Percentiles rank a stretch among this genome's conserved stretches.
Conservation (phyloP, 495 filamentous ascomycete species). For the Aspergillus ellipticus region DNA sequence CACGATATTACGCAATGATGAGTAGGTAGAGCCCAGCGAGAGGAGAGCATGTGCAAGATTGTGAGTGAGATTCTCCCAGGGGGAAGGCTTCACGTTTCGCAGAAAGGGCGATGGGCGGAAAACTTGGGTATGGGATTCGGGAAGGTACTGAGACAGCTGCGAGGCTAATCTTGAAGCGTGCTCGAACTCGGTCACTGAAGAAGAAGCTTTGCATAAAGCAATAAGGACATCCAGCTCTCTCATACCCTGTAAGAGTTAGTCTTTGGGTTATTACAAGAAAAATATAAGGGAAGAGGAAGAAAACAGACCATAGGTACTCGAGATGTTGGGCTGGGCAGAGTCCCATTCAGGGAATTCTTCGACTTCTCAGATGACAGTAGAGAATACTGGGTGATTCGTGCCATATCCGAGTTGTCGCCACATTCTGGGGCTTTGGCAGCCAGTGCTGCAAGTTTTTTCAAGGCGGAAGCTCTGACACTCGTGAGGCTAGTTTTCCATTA, state of each 20-base stretch:
- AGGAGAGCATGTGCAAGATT: slow-evolving; percentile 76
- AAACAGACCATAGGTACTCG: slow-evolving; percentile 50
- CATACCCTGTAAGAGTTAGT: slow-evolving; percentile 49
- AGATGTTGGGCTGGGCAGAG: slow-evolving; percentile 37
- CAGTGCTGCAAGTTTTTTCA: slow-evolving; percentile 65
- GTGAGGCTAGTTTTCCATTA: slow-evolving; percentile 25
- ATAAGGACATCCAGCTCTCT: slow-evolving; percentile 87
- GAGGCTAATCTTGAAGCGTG: slow-evolving; percentile 68
- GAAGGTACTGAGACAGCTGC: slow-evolving; percentile 76
- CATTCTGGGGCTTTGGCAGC: slow-evolving; percentile 53
- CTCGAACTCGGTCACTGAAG: slow-evolving; percentile 59
- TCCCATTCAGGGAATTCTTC: slow-evolving; percentile 38
- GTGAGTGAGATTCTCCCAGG: slow-evolving; percentile 81
- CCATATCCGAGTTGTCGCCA: slow-evolving; percentile 62
- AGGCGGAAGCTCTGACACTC: slow-evolving; percentile 57
- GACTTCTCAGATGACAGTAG: slow-evolving; percentile 24
- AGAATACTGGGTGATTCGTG: slow-evolving; percentile 56
- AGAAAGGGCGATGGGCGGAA: slow-evolving; percentile 80
- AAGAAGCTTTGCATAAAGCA: slow-evolving; percentile 82
- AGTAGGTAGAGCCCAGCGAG: slow-evolving; percentile 66
- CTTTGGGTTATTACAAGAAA: not conserved
- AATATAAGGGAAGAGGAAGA: not conserved
- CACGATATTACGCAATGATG: slow-evolving; percentile 57
- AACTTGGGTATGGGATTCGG: slow-evolving; percentile 72
- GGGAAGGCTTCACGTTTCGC: slow-evolving; percentile 76